A percentile compares a stretch with the other conserved stretches of the same genome.
phyloP scores from a whole-genome alignment of 2,329 filamentous ascomycete species.

The Epichloe uncinata region DNA sequence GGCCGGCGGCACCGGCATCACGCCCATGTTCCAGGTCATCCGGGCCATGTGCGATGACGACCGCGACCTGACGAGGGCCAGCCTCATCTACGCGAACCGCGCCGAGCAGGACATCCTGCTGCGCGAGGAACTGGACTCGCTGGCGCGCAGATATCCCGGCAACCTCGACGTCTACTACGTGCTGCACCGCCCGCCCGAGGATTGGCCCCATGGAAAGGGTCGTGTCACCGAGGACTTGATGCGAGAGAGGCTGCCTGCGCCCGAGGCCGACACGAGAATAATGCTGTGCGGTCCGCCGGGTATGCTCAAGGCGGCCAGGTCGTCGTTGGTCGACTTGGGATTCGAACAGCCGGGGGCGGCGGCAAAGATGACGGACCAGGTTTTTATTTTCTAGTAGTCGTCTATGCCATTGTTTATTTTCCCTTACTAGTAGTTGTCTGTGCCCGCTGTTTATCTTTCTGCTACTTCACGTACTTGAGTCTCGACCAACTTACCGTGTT shows the following conservation, averaged over 20 bases:
- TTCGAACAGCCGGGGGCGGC: too few species aligned
- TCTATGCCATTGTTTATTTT: too few species aligned
- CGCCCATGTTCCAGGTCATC: conserved; percentile 38
- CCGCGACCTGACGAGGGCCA: conserved; percentile 40
- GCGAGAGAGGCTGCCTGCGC: conserved; percentile 30
- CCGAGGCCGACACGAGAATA: conserved; percentile 34
- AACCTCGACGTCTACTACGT: conserved; percentile 45
- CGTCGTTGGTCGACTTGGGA: too few species aligned
- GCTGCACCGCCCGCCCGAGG: conserved; percentile 34
- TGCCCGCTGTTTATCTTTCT: too few species aligned
- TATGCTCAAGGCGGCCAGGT: too few species aligned
- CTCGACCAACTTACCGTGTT: too few species aligned
- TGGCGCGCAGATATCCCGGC: conserved; percentile 33
- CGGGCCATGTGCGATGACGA: conserved; percentile 49
- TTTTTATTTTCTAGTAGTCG: too few species aligned
- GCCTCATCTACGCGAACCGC: conserved; percentile 45
- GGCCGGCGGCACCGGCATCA: conserved; percentile 20
- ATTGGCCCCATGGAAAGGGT: conserved; percentile 32
- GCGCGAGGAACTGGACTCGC: conserved; percentile 39
- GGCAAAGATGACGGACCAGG: too few species aligned
- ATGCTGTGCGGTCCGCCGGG: conserved; percentile 17
- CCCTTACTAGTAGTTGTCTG: too few species aligned
- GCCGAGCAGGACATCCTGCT: conserved; percentile 47
- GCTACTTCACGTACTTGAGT: too few species aligned
- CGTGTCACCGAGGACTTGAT: conserved; percentile 38